Evolutionary conservation across 805 yeast genomes (phyloP).

Genomic region (Kodamaea kaohsiungensis): DNA sequence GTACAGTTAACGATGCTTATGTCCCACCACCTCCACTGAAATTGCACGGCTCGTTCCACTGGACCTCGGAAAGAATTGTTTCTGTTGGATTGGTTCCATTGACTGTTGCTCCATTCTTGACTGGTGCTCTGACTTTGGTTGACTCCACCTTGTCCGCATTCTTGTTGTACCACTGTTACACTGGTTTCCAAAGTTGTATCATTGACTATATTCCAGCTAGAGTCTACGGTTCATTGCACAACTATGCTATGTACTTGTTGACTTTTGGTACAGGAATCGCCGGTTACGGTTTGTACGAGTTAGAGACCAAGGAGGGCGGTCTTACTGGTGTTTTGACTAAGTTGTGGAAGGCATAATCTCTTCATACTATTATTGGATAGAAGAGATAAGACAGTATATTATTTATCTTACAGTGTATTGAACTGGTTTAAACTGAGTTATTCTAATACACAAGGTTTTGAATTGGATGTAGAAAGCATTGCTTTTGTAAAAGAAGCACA

Average conservation of each 20-base stretch:
- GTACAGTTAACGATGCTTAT: slow-evolving; percentile 71
- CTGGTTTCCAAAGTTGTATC: slow-evolving; percentile 77
- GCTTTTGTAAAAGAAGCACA: neutral
- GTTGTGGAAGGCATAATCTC: slow-evolving; percentile 36
- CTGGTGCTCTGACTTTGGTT: slow-evolving; percentile 50
- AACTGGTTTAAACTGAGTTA: neutral
- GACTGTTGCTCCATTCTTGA: slow-evolving; percentile 57
- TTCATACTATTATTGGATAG: neutral
- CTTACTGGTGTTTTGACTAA: slow-evolving; percentile 48
- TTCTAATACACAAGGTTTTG: neutral
- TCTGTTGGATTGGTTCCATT: slow-evolving; percentile 66
- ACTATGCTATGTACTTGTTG: slow-evolving; percentile 57
- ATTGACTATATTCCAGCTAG: slow-evolving; percentile 76
- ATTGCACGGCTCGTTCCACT: slow-evolving; percentile 69
- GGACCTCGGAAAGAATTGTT: slow-evolving; percentile 68
- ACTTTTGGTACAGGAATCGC: slow-evolving; percentile 64
- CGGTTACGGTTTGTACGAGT: slow-evolving; percentile 68
- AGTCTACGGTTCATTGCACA: slow-evolving; percentile 68
- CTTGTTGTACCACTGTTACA: slow-evolving; percentile 62
- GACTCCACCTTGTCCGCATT: slow-evolving; percentile 60
- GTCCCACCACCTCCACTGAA: slow-evolving; percentile 58
- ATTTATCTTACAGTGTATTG: neutral
- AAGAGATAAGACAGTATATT: neutral
- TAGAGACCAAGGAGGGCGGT: slow-evolving; percentile 71
- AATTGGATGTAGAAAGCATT: neutral